A percentile compares a stretch with the other conserved stretches of the same genome.
Conservation (phyloP, 495 filamentous ascomycete species). For the Geopyxis carbonaria region DNA sequence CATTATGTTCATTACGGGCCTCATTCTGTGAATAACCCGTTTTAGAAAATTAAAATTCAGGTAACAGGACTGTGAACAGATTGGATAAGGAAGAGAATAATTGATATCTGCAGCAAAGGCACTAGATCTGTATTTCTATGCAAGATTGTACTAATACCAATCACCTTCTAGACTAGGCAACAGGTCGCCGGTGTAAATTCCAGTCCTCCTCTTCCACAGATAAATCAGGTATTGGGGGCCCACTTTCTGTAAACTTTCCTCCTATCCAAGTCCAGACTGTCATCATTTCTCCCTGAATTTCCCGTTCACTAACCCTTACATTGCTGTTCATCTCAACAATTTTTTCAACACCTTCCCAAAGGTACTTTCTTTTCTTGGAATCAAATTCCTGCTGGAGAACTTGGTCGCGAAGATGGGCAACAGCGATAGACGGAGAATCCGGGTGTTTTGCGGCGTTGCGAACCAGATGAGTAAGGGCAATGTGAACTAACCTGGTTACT, state of each 20-base stretch:
- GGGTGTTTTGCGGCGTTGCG: conserved; percentile 42
- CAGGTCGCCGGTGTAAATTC: too few relatives aligned
- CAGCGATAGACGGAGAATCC: conserved; percentile 57
- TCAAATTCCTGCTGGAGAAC: conserved; percentile 69
- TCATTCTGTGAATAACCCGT: too few relatives aligned
- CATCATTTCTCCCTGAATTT: conserved; percentile 70
- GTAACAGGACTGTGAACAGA: too few relatives aligned
- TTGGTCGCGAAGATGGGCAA: conserved; percentile 82
- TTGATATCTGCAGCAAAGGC: too few relatives aligned
- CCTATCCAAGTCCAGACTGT: conserved; percentile 97
- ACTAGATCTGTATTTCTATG: too few relatives aligned
- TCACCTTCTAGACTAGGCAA: too few relatives aligned
- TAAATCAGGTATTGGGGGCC: too few relatives aligned
- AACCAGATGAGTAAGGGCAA: conserved; percentile 66
- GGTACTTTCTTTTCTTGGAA: conserved; percentile 47
- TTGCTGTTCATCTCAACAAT: conserved; percentile 91
- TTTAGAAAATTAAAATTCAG: too few relatives aligned
- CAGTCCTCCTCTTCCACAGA: too few relatives aligned
- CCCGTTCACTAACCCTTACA: conserved; percentile 66
- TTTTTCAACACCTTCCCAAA: conserved; percentile 65
- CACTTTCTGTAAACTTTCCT: conserved; percentile 7
- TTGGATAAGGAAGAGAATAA: too few relatives aligned
- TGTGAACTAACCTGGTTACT: conserved; percentile 60
- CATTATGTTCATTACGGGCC: too few relatives aligned
- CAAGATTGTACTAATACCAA: too few relatives aligned